Percentiles rank a stretch among this genome's conserved stretches.
These are phyloP conservation scores for Agrocybe praecox DNA, from an alignment of 768 basidiomycete species.

Conservation along the genomic window DNA sequence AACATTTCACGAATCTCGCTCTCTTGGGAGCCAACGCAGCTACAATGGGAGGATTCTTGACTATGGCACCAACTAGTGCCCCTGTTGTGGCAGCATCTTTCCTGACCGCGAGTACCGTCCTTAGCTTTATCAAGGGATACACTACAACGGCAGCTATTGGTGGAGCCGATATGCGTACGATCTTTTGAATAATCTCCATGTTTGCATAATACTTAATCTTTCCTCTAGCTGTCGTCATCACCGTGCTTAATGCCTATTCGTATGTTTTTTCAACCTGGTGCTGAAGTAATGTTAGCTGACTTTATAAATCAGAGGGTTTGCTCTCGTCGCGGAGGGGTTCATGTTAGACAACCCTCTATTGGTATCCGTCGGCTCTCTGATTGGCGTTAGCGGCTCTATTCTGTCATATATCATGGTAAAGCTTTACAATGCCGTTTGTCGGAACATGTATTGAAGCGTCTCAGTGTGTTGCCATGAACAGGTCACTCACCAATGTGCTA, in stretches of 20 bases:
- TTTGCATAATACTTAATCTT: conserved; percentile 3
- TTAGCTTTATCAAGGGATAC: conserved; percentile 86
- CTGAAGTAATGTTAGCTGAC: neutral
- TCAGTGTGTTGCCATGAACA: conserved; percentile 92
- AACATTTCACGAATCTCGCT: conserved; percentile 73
- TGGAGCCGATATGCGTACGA: conserved; percentile 90
- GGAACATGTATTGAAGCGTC: neutral
- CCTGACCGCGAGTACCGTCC: conserved; percentile 67
- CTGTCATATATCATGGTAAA: conserved; percentile 91
- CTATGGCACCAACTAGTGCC: conserved; percentile 60
- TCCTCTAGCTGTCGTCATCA: conserved; percentile 79
- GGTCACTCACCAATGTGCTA: conserved; percentile 81
- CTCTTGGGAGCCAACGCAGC: conserved; percentile 73
- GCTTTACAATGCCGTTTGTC: neutral
- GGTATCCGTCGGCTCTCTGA: conserved; percentile 83
- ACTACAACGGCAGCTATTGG: conserved; percentile 92
- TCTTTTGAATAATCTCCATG: conserved; percentile 2
- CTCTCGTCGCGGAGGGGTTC: conserved; percentile 89
- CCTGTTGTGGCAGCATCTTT: conserved; percentile 80
- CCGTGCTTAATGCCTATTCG: conserved; percentile 89
- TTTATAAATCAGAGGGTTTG: conserved; percentile 58
- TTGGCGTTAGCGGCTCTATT: conserved; percentile 90
- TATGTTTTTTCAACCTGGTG: conserved; percentile 22
- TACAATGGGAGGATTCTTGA: conserved; percentile 78
- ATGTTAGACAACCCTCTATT: conserved; percentile 88